These are phyloP conservation scores for Lagenaria siceraria DNA, from an alignment of 306 rosid species.

Conservation along the genomic window DNA sequence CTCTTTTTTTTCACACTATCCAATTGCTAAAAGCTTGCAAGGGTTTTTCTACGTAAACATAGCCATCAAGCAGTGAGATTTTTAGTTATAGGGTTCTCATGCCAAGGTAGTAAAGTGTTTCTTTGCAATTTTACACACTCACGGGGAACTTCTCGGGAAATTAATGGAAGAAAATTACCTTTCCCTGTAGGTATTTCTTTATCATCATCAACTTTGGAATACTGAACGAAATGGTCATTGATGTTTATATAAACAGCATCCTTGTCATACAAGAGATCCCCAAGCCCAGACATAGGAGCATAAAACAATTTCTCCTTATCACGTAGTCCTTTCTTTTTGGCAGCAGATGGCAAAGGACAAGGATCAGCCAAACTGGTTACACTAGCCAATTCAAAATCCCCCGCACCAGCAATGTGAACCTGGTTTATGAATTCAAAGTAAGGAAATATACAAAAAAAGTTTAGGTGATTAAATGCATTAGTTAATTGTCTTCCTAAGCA, in stretches of 20 bases:
- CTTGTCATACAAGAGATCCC: slow-evolving; percentile 90
- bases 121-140: neutral
- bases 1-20: neutral
- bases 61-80: neutral
- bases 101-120: neutral
- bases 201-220: slow-evolving; percentile 50
- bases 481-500: neutral
- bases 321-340: slow-evolving; percentile 93
- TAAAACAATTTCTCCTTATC: slow-evolving; percentile 82
- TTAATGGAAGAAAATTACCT: slow-evolving; percentile 32
- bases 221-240: slow-evolving; percentile 78
- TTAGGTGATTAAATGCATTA: neutral
- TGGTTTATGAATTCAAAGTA: slow-evolving; percentile 27
- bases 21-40: neutral
- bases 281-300: slow-evolving; percentile 96
- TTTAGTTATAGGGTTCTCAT: neutral
- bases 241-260: slow-evolving; percentile 89
- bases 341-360: slow-evolving; percentile 94
- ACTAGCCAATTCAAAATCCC: slow-evolving; percentile 62
- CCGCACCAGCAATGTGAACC: slow-evolving; percentile 96
- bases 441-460: neutral
- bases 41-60: neutral
- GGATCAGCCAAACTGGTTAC: slow-evolving; percentile 67
- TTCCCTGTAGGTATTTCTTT: slow-evolving; percentile 25
- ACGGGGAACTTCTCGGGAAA: neutral